A percentile compares a stretch with the other conserved stretches of the same genome.
phyloP scores from a whole-genome alignment of 257 asterid genomes.

The Salvia hispanica region DNA sequence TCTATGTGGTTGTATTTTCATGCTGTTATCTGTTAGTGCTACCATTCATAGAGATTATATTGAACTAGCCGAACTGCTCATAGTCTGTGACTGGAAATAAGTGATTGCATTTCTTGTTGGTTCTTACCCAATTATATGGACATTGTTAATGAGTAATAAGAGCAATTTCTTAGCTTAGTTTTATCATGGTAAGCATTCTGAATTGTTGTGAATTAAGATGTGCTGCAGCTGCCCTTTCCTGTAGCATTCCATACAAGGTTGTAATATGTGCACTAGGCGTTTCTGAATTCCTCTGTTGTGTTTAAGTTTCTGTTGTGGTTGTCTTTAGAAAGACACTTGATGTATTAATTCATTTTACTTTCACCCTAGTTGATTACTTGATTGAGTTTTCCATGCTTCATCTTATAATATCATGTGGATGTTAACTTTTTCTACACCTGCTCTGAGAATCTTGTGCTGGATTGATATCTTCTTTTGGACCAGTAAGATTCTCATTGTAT shows the following conservation, averaged over 20 bases:
- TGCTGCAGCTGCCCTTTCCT: slow-evolving; percentile 5
- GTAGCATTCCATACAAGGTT: not conserved
- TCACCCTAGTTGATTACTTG: not conserved
- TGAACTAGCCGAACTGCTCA: not conserved
- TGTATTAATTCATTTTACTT: not conserved
- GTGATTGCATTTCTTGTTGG: not conserved
- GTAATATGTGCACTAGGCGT: not conserved
- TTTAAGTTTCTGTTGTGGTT: not conserved
- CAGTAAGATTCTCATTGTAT: not conserved
- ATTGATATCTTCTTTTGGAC: not conserved
- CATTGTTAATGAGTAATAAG: not conserved
- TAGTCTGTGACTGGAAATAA: not conserved
- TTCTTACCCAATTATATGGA: slow-evolving; percentile 1
- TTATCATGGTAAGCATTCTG: not conserved
- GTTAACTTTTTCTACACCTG: not conserved
- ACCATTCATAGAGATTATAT: not conserved
- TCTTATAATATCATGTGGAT: not conserved
- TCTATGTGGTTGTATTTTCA: not conserved
- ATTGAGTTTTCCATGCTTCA: not conserved
- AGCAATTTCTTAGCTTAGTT: not conserved
- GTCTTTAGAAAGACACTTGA: not conserved
- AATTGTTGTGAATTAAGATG: not conserved
- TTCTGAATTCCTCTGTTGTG: not conserved
- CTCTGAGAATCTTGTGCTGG: slow-evolving; percentile 1
- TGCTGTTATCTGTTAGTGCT: not conserved